A percentile compares a stretch with the other conserved stretches of the same genome.
These are phyloP conservation scores for Calonectria multiphialidica DNA, from an alignment of 2,329 filamentous ascomycete genomes.

Conservation along the genomic window DNA sequence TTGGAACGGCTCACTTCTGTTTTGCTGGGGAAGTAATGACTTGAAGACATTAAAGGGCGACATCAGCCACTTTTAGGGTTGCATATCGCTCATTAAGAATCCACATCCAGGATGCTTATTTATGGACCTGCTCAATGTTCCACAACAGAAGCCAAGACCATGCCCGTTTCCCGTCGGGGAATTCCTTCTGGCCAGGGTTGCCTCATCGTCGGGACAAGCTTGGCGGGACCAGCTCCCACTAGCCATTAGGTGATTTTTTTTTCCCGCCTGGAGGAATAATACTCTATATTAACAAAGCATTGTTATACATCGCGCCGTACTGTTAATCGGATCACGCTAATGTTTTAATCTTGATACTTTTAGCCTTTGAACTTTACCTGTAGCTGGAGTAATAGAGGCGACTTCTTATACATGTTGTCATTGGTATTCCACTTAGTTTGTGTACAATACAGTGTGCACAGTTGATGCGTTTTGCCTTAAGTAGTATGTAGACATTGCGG, in stretches of 20 bases:
- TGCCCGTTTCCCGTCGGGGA: not conserved
- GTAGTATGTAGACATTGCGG: too few relatives aligned
- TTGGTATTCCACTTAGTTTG: not conserved
- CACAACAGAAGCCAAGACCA: not conserved
- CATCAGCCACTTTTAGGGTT: not conserved
- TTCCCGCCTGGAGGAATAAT: not conserved
- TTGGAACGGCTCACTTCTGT: not conserved
- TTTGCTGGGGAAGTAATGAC: not conserved
- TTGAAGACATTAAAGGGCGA: not conserved
- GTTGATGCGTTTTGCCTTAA: not conserved
- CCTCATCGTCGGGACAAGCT: not conserved
- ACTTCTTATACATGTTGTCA: too few relatives aligned
- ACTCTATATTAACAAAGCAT: not conserved
- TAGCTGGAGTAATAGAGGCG: not conserved
- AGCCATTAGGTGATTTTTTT: not conserved
- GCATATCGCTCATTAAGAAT: not conserved
- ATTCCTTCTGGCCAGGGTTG: not conserved
- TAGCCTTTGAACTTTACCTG: not conserved
- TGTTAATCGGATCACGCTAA: too few relatives aligned
- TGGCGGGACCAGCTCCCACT: not conserved
- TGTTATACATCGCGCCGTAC: not conserved
- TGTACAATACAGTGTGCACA: not conserved
- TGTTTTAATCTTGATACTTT: not conserved
- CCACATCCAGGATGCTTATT: not conserved
- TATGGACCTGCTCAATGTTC: not conserved